Conservation (phyloP, 2,329 filamentous ascomycete genomes). For the Orbilia brochopaga region DNA sequence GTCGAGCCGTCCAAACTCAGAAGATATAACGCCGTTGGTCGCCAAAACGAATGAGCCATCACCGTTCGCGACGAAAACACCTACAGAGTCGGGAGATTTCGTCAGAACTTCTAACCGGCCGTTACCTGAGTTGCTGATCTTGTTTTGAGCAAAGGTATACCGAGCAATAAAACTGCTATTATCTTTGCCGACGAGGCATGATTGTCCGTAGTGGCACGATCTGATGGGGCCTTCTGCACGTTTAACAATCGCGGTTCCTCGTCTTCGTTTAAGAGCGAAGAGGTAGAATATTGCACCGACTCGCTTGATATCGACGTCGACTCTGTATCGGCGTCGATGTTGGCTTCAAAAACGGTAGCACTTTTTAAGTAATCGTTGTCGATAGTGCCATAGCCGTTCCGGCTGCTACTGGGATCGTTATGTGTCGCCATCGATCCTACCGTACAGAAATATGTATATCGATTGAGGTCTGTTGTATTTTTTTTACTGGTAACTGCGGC, state of each 20-base stretch:
- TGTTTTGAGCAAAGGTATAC: slow-evolving; percentile 15
- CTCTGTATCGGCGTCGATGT: slow-evolving; percentile 28
- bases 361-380: slow-evolving; percentile 12
- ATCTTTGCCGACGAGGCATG: slow-evolving; percentile 15
- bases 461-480: neutral
- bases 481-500: neutral
- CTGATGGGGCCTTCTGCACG: slow-evolving; percentile 4
- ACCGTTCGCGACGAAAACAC: slow-evolving; percentile 70
- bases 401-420: neutral
- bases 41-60: slow-evolving; percentile 71
- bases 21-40: slow-evolving; percentile 67
- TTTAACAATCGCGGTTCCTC: slow-evolving; percentile 29
- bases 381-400: neutral
- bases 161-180: slow-evolving; percentile 36
- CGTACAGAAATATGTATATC: neutral
- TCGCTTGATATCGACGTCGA: slow-evolving; percentile 39
- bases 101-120: no score
- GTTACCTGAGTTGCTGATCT: no score
- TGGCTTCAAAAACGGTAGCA: neutral
- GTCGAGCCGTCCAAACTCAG: slow-evolving; percentile 61
- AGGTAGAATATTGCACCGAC: slow-evolving; percentile 24
- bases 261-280: slow-evolving; percentile 24
- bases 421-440: neutral
- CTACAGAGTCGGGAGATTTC: slow-evolving; percentile 56
- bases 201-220: neutral